Base-by-base conservation (phyloP, 768 basidiomycete species). In the Hypsizygus marmoreus region DNA sequence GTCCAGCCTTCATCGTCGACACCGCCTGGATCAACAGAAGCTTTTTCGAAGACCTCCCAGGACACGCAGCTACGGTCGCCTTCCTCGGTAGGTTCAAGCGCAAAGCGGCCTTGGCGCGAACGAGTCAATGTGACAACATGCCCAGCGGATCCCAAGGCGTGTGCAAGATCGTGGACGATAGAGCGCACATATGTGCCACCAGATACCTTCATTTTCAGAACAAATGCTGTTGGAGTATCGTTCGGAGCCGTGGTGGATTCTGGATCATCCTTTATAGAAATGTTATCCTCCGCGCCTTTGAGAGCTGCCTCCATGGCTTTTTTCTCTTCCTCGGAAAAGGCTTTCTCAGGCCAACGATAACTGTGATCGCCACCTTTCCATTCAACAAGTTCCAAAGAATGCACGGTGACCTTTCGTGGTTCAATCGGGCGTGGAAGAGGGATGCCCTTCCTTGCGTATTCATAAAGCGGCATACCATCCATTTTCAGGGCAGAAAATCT, bases 401-500 rank as follows among this genome's bases (percentile, higher is more conserved):
- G 83, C 7, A 99, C 82, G 7, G 83, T 91, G 14, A 89, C 88
- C 52, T 80, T 76, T 9, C 97, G 86, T 38, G 86, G 65, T 57
- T 94, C 91, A 49, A 99, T 95, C n/a, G 95, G 89, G 7, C 94
- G 84, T 24, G 97, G 97, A 12, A 99, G 79, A 0, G 95, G 91
- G 32, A 86, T 89, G 6, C 89, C 89, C 59, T 86, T 77, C 2
- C 97, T 83, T 14, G 97, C 97, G 61, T 98, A 99, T 57, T 98
- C 95, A 63, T 98, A 92, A 26, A 98, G 65, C 0, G 92, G 92
- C 64, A 80, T 91, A 1, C 97, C 97, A 54, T 98, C 94, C 95
- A 98, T 98, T 67, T 98, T 98, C 26, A 98, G 75, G 2, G 97
- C 97, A 8, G 97, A 98, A 68, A 95, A 99, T 61, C 95, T 97